Conservation (phyloP, 148 eudicot genomes). For the Polygonum aviculare region DNA sequence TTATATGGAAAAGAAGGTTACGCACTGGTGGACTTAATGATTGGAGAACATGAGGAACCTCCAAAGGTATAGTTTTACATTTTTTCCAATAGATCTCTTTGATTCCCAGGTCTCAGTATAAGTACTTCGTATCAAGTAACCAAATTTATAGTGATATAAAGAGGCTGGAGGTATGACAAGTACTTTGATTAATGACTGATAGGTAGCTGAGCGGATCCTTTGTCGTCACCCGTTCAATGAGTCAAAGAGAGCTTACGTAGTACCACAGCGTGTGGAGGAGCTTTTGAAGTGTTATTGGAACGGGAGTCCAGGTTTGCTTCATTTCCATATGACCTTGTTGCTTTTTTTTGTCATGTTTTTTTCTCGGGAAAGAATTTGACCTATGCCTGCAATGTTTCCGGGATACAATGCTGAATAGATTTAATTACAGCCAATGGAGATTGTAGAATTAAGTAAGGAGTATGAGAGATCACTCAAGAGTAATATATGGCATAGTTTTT, state of each 20-base stretch:
- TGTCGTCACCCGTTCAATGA: conserved; percentile 96
- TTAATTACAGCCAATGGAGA: not conserved
- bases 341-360: not conserved
- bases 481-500: not conserved
- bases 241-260: conserved; percentile 92
- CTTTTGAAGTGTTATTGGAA: conserved; percentile 91
- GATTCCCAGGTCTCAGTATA: not conserved
- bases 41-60: conserved; percentile 85
- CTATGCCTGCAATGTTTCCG: not conserved
- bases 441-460: not conserved
- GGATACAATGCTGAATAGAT: not conserved
- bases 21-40: conserved; percentile 83
- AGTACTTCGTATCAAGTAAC: not conserved
- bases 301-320: conserved; percentile 64
- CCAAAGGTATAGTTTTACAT: conserved; percentile 52
- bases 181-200: not conserved
- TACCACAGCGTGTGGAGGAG: conserved; percentile 92
- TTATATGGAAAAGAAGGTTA: conserved; percentile 91
- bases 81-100: not conserved
- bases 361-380: conserved; percentile 2
- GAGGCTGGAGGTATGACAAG: not conserved
- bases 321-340: not conserved
- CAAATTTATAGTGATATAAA: not conserved
- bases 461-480: not conserved
- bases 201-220: conserved; percentile 78